phyloP scores from a whole-genome alignment of 2,329 filamentous ascomycete genomes.

The Xylaria sp. region DNA sequence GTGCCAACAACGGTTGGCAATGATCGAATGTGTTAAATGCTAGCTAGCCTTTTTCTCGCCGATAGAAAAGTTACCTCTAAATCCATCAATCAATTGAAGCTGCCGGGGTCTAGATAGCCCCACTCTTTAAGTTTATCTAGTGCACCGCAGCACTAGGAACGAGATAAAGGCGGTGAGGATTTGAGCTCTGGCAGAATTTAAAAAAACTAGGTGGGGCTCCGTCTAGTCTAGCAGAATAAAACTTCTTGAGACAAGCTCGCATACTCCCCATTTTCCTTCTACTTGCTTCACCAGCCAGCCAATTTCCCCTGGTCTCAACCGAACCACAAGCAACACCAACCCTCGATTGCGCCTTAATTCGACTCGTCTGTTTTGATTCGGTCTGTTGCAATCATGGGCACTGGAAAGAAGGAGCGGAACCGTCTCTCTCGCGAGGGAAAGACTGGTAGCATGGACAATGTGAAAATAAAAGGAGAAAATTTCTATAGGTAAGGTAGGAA shows the following conservation, averaged over 20 bases:
- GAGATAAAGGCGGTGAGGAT: conserved; percentile 34
- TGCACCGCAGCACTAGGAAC: neutral
- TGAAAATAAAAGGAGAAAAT: conserved; percentile 96
- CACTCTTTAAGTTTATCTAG: conserved; percentile 13
- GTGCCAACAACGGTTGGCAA: conserved; percentile 11
- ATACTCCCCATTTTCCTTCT: conserved; percentile 9
- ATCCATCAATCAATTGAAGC: conserved; percentile 29
- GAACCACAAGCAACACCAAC: conserved; percentile 23
- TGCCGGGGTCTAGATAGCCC: conserved; percentile 18
- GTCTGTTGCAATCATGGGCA: conserved; percentile 72
- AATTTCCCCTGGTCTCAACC: conserved; percentile 40
- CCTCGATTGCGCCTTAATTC: neutral
- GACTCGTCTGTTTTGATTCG: conserved; percentile 29
- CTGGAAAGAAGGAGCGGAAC: conserved; percentile 88
- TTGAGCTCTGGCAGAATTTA: conserved; percentile 31
- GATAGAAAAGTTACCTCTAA: conserved; percentile 27
- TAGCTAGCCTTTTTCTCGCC: conserved; percentile 19
- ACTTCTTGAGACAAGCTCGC: conserved; percentile 27
- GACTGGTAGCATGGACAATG: conserved; percentile 85
- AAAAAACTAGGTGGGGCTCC: conserved; percentile 35
- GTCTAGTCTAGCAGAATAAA: conserved; percentile 26
- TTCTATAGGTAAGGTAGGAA: too few species aligned
- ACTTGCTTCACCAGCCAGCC: conserved; percentile 31
- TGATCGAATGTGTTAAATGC: neutral
- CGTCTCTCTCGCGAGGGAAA: conserved; percentile 88